These are phyloP conservation scores for Colletotrichum liriopes DNA, from an alignment of 2,329 filamentous ascomycete genomes.

Conservation along the genomic window DNA sequence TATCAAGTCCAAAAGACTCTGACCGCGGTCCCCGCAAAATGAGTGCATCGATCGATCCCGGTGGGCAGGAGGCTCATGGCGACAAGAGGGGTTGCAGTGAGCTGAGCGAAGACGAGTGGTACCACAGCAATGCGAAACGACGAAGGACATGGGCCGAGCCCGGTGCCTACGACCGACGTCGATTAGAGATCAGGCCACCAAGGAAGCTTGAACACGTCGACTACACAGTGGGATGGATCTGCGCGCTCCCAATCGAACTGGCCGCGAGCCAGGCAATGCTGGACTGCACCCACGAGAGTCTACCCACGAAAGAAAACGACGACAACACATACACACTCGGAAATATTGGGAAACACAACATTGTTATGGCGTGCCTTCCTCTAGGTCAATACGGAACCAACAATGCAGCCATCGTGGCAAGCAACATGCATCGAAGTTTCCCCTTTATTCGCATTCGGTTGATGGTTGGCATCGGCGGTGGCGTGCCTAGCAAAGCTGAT, in stretches of 20 bases:
- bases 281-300: slow-evolving; percentile 22
- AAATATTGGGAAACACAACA: slow-evolving; percentile 44
- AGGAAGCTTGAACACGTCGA: background rate
- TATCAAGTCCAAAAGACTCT: background rate
- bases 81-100: background rate
- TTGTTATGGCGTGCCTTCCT: slow-evolving; percentile 49
- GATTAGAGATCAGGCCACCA: background rate
- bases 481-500: slow-evolving; percentile 43
- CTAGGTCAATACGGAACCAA: slow-evolving; percentile 44
- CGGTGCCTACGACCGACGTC: background rate
- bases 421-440: slow-evolving; percentile 42
- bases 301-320: slow-evolving; percentile 23
- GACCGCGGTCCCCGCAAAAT: background rate
- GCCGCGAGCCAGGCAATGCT: slow-evolving; percentile 41
- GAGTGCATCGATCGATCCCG: background rate
- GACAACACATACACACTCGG: slow-evolving; percentile 48
- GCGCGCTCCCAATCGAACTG: slow-evolving; percentile 41
- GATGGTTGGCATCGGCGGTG: slow-evolving; percentile 48
- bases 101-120: background rate
- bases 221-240: slow-evolving; percentile 44
- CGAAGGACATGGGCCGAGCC: background rate
- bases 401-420: slow-evolving; percentile 45
- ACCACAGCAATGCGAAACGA: background rate
- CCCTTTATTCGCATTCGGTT: slow-evolving; percentile 23
- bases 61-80: no score